Evolutionary conservation across 208 protist species (phyloP), one percentile per base, ranked within the genome.

Genomic region (Trypanosomatidae sp.): DNA sequence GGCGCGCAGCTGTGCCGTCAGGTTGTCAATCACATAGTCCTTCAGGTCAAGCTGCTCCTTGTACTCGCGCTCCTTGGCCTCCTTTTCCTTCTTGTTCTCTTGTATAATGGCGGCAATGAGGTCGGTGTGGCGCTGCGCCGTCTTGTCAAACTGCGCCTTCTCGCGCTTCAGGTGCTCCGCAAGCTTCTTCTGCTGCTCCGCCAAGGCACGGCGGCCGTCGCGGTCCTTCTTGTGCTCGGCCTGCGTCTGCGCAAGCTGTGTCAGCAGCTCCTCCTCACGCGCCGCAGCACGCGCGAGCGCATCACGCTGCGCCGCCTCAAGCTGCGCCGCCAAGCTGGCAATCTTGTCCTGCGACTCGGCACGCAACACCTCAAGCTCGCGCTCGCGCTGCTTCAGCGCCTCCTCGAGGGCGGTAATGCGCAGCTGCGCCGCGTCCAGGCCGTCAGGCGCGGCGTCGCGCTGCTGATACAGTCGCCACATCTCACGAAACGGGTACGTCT

Each of bases 11-110:
- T 80, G 67, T 1, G 56, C 53, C 42, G 77, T 77, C 43, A 88
- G 55, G 48, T 77, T 83, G 42, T 83, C 71, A 56, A 89, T 85
- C 23, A 85, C 53, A 40, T 83, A 80, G 45, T 83, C 72, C 50
- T 89, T 89, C 38, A 64, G 55, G 42, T 76, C 71, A 7, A 85
- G 56, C 40, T 82, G 56, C 56, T 89, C 80, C 8, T 80, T 72
- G 55, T 75, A 73, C 68, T 84, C 80, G 16, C 80, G 74, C 56
- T 89, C 80, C 64, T 80, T 84, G 15, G 75, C 75, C 50, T 89
- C 74, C 62, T 75, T 84, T 58, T 89, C 74, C 43, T 79, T 84
- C 46, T 85, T 83, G 52, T 89, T 84, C 40, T 85, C 80, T 26
- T 85, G 74, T 8, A 82, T 65, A 27, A 89, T 84, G 35, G 80